Evolutionary conservation across 371 early-diverging fungal genomes (phyloP), one percentile per base, ranked within the genome.

Genomic region (Vairimorpha ceranae): DNA sequence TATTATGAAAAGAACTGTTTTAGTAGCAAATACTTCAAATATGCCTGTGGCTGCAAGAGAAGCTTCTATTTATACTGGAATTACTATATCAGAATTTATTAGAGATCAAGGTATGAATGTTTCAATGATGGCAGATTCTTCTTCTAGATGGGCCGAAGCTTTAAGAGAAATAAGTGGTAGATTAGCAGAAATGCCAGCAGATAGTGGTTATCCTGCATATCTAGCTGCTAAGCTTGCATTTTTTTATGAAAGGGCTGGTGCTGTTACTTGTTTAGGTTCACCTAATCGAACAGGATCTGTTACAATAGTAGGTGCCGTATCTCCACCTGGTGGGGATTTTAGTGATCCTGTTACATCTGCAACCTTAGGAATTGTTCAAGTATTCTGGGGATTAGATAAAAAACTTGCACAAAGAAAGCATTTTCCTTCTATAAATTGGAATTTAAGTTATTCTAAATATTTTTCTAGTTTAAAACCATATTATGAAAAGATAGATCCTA

Each of bases 11-110:
- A 90, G 99, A 84, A 99, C 99, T 17, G 93, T 97, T 19, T 87
- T 99, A 36, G 95, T 99, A 12, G 99, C 98, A 75, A 99, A 99
- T 86, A 99, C 99, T 15, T 97, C 97, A 82, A 99, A 99, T 89
- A 99, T 99, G 99, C 99, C 99, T 78, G 99, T 99, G 67, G 97
- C 99, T 81, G 99, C 99, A 73, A 92, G 99, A 86, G 97, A 99
- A 87, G 99, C 99, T 25, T 95, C 96, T 59, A 99, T 99, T 79
- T 99, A 99, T 87, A 99, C 99, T 46, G 99, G 99, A 64, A 99
- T 99, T 80, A 98, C 98, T 0, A 87, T 99, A n/a, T 92, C 95
- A 38, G 99, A 99, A 86, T 99, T 95, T 87, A 97, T 95, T 91
- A 91, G 99, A 87, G 99, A 99, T 85, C 95, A 94, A 85, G 99